Evolutionary conservation across 192 early-diverging fungal species (phyloP), one percentile per base, ranked within the genome.

Genomic region (Backusella liffmaniae): DNA sequence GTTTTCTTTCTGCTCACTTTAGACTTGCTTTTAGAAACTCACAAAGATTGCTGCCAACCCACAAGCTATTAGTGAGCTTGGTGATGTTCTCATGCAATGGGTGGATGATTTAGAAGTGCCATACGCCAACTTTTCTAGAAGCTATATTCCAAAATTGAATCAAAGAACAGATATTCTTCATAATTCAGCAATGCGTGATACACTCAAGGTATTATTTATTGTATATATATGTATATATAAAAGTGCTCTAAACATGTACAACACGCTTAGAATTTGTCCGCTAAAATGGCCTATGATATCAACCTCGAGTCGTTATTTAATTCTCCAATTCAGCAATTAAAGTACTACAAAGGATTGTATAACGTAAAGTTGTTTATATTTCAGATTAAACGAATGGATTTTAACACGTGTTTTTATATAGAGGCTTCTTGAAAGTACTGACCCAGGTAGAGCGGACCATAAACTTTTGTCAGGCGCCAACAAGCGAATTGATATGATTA

Each of bases 291-390:
- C 68, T 80, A 86, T 51, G 82, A 82, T 66, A 79, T 85, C 15
- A 81, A 84, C 34, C 70, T 90, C 12, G 88, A 90, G 41, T 83
- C 82, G 4, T 82, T 88, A 53, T 80, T 90, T 59, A 80, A 85
- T 66, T 74, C 81, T 56, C 88, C 88, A 4, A 81, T 88, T 56
- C 79, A 85, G 15, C 84, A 87, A 70, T 66, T 90, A 39, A 79
- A 86, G 21, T 90, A 90, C 69, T 90, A 90, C 76, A 84, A 88
- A 68, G 80, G 80, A 30, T 73, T 90, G 13, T 90, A 90, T 77
- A 84, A 77, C 79, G 85, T 88, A 78, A 71, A 53, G 26, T 6
- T 5, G 26, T 37, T 79, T 32, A n/a, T 18, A 26, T 49, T 59
- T 35, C n/a, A 36, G 30, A 56, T 29, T 8, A 72, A 9, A 49